Evolutionary conservation across 2,329 filamentous ascomycete genomes (phyloP), one percentile per base, ranked within the genome.

Genomic region (Seiridium unicorne): DNA sequence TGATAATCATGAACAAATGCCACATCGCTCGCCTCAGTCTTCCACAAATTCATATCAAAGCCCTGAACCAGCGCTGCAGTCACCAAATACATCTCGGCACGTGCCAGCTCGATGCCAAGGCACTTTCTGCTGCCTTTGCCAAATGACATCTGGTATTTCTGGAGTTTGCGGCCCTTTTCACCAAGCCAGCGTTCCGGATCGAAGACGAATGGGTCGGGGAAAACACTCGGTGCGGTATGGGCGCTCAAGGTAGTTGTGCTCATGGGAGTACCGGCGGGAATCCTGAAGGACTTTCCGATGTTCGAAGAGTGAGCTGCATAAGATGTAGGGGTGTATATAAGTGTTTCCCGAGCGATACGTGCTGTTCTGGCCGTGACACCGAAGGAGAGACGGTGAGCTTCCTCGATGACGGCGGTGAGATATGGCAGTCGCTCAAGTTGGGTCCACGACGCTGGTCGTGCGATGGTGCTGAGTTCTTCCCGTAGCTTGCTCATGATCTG

Each of bases 221-320:
- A 55, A 18, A 44, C 36, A 6, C 9, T 32, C 38, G n/a, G 36
- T 31, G 31, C 38, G 38, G 26, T 42, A 55, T 55, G 53, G 26
- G 36, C 38, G 26, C 31, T 36, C n/a, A 44, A 42, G 40, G 11
- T 44, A 44, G 53, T 44, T 38, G 36, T 55, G 38, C 53, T 44
- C 38, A 55, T 38, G 18, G 53, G 53, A 26, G 68, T 72, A 47
- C 68, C 68, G 4, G 66, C 65, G 5, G 69, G 68, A 36, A 72
- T 71, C 8, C 51, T 57, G 63, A 67, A 70, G 36, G 66, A 53
- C 47, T 49, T 49, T 49, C 47, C 47, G 26, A 11, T 34, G 47
- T 49, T 49, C 8, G 8, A 58, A 62, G 62, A 61, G 62, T 61
- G 60, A 61, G 62, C 61, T 54, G 51, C 32, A 36, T 40, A 11